Conservation (phyloP, 768 basidiomycete genomes). For the Cystobasidium tubakii region DNA sequence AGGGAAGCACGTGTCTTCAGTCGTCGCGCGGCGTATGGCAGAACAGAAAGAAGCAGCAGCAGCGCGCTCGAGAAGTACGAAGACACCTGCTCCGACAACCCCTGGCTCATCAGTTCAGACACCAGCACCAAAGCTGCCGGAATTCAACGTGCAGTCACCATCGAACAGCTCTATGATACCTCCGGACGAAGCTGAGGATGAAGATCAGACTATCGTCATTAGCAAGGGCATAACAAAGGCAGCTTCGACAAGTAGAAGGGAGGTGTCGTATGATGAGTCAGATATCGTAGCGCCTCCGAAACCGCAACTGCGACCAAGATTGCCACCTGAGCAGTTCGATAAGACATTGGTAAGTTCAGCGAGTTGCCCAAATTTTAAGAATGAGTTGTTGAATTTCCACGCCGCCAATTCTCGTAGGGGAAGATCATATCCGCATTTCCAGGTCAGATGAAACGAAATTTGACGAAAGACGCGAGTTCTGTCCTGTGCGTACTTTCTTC, state of each 20-base stretch:
- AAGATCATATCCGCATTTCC: conserved; percentile 1
- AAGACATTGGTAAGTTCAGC: conserved; percentile 10
- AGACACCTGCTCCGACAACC: background rate
- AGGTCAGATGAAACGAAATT: background rate
- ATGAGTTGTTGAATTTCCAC: no score
- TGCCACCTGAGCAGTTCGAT: conserved; percentile 3
- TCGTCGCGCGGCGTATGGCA: conserved; percentile 25
- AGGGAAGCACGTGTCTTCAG: conserved; percentile 18
- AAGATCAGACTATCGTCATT: conserved; percentile 1
- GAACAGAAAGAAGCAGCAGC: conserved; percentile 4
- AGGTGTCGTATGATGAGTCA: background rate
- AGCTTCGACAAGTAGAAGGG: no score
- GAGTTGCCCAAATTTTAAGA: no score
- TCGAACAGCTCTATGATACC: background rate
- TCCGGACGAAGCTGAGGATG: background rate
- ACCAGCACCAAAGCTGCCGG: background rate
- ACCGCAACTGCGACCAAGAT: background rate
- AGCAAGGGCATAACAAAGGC: background rate
- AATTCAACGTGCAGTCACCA: background rate
- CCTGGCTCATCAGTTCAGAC: background rate
- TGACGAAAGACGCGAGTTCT: background rate
- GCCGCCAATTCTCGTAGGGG: no score
- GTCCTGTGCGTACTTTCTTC: background rate
- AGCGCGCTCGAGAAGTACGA: background rate
- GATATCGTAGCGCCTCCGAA: background rate